Base-by-base conservation (phyloP, 345 rosid species). In the Arabidopsis suecica region DNA sequence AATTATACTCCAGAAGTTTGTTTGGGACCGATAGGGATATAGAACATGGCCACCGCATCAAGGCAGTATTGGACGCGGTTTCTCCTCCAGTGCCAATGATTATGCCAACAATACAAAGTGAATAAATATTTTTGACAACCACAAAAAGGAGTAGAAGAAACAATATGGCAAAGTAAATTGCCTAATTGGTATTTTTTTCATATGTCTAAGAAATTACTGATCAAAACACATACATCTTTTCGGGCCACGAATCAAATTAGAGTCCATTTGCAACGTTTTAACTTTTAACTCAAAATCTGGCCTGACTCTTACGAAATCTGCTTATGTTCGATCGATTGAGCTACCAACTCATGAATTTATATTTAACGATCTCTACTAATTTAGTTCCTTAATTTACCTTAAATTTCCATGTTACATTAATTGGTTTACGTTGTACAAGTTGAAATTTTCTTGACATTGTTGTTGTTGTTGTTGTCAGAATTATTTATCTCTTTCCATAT, bases 31-130 rank as follows among this genome's bases (percentile, higher is more conserved):
- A 58, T 68, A 65, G 7, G 30, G 61, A 16, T 12, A 62, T 51
- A 71, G 53, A 77, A 71, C 72, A 78, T 78, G 81, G 81, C 73
- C 81, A 71, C 72, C 80, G 64, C 80, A 63, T 38, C 18, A 34
- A 70, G 67, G 57, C 71, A 71, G 72, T 23, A 58, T 8, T 71
- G 40, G 48, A 71, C 80, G 72, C 81, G 81, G 80, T 64, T 77
- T 77, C 72, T 64, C 61, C 49, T 20, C 62, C 38, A 65, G 40
- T 23, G 55, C 58, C 72, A 49, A 65, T 65, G 40, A 57, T 62
- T 47, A 56, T 70, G 53, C 71, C 73, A 74, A 58, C 65, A 34
- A 57, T 34, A 8, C 33, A 37, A 38, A 18, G 44, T 40, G 48
- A 51, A 34, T 7, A 30, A 37, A 16, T 11, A 6, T 3, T 11